phyloP scores from a whole-genome alignment of 208 protist species.

The Trypanosomatidae sp. region DNA sequence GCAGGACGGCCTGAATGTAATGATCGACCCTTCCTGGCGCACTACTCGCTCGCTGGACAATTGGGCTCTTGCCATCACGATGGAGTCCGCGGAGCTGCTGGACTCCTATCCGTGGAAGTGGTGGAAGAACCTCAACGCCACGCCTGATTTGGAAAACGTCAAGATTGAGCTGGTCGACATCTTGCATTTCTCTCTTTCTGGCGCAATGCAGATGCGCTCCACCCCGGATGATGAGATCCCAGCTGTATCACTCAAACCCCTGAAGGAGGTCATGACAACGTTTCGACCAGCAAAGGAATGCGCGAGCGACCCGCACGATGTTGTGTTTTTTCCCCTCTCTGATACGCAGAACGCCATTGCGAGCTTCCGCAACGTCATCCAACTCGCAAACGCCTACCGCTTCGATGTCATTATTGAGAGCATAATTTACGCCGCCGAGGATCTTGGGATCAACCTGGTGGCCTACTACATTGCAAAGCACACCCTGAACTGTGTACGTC shows the following conservation, averaged over 20 bases:
- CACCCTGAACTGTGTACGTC: slow-evolving; percentile 90
- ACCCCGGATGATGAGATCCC: slow-evolving; percentile 25
- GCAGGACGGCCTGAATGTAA: slow-evolving; percentile 83
- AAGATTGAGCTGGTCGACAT: slow-evolving; percentile 92
- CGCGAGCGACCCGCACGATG: slow-evolving; percentile 34
- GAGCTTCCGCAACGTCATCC: slow-evolving; percentile 89
- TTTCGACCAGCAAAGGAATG: slow-evolving; percentile 18
- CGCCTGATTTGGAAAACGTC: slow-evolving; percentile 81
- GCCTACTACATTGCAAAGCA: slow-evolving; percentile 93
- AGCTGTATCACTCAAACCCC: slow-evolving; percentile 16
- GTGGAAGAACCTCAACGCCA: slow-evolving; percentile 90
- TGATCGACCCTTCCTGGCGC: slow-evolving; percentile 78
- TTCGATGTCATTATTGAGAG: slow-evolving; percentile 84
- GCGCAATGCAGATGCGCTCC: slow-evolving; percentile 67
- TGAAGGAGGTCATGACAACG: slow-evolving; percentile 35
- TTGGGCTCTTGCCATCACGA: slow-evolving; percentile 89
- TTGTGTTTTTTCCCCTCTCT: slow-evolving; percentile 70
- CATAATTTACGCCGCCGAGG: slow-evolving; percentile 73
- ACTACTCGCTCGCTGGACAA: slow-evolving; percentile 66
- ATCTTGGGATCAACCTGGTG: slow-evolving; percentile 88
- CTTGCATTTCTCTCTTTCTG: slow-evolving; percentile 90
- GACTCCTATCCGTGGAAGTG: slow-evolving; percentile 95
- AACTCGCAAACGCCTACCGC: slow-evolving; percentile 67
- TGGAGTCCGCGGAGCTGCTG: slow-evolving; percentile 87
- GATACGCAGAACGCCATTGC: slow-evolving; percentile 74